Percentiles rank a stretch among this genome's conserved stretches.
These are phyloP conservation scores for Sextonia rubra DNA, from an alignment of 164 flowering plant genomes.

Conservation along the genomic window DNA sequence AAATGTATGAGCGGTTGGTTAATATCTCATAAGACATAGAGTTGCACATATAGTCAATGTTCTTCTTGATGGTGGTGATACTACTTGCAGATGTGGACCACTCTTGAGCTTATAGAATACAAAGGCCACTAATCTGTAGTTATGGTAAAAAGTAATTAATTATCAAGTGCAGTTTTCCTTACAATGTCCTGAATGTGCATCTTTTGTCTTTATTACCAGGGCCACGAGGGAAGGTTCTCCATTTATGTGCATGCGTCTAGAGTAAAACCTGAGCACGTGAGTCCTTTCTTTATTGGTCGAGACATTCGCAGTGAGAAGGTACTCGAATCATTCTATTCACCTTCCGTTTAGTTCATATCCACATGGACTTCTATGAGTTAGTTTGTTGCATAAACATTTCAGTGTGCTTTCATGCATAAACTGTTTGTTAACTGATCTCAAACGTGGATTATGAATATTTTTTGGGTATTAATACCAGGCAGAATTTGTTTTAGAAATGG, in stretches of 20 bases:
- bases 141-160: not conserved
- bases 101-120: not conserved
- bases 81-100: no score
- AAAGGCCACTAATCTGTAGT: not conserved
- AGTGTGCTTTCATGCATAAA: not conserved
- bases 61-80: no score
- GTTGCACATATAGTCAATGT: no score
- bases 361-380: not conserved
- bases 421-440: not conserved
- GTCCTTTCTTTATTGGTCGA: conserved; percentile 53
- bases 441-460: not conserved
- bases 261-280: conserved; percentile 66
- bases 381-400: not conserved
- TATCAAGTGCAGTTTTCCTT: not conserved
- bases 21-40: not conserved
- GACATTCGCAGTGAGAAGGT: conserved; percentile 83
- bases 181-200: not conserved
- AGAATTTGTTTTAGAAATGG: not conserved
- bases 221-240: conserved; percentile 80
- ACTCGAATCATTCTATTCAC: not conserved
- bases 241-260: conserved; percentile 87
- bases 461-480: not conserved
- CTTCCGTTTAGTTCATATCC: not conserved
- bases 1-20: not conserved
- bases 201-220: conserved; percentile 38